Evolutionary conservation across 108 stramenopile genomes (phyloP).

Genomic region (Pseudonitzschia pungens): DNA sequence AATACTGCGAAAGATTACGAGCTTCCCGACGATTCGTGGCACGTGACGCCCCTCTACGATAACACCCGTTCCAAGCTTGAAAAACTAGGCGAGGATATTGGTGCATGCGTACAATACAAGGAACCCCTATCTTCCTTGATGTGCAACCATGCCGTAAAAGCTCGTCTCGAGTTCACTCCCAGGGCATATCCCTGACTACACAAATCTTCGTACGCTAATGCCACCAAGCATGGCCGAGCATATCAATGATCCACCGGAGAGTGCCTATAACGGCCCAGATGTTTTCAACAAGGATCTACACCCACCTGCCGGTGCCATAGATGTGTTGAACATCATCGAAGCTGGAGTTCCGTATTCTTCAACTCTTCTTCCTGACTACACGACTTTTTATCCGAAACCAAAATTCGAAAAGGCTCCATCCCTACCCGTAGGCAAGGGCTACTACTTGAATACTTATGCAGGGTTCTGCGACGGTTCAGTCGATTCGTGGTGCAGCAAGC

Average conservation of each 20-base stretch:
- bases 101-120: slow-evolving; percentile 19
- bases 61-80: slow-evolving; percentile 35
- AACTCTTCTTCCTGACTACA: slow-evolving; percentile 19
- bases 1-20: slow-evolving; percentile 38
- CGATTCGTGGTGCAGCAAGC: slow-evolving; percentile 49
- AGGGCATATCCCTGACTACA: slow-evolving; percentile 53
- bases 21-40: slow-evolving; percentile 64
- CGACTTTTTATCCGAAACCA: slow-evolving; percentile 20
- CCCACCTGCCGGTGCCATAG: slow-evolving; percentile 58
- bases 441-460: slow-evolving; percentile 20
- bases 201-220: slow-evolving; percentile 55
- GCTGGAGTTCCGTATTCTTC: slow-evolving; percentile 25
- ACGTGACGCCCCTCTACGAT: slow-evolving; percentile 40
- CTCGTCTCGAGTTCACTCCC: slow-evolving; percentile 67
- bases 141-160: slow-evolving; percentile 36
- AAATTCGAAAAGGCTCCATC: slow-evolving; percentile 17
- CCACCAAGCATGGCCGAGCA: slow-evolving; percentile 5
- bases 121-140: slow-evolving; percentile 7
- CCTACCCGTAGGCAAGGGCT: slow-evolving; percentile 19
- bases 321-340: slow-evolving; percentile 64
- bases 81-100: slow-evolving; percentile 3
- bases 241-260: slow-evolving; percentile 15
- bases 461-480: slow-evolving; percentile 70
- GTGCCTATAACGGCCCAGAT: slow-evolving; percentile 57
- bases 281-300: slow-evolving; percentile 47